Evolutionary conservation across 2,329 filamentous ascomycete species (phyloP), one percentile per base, ranked within the genome.

Genomic region (Aschersonia sp.): DNA sequence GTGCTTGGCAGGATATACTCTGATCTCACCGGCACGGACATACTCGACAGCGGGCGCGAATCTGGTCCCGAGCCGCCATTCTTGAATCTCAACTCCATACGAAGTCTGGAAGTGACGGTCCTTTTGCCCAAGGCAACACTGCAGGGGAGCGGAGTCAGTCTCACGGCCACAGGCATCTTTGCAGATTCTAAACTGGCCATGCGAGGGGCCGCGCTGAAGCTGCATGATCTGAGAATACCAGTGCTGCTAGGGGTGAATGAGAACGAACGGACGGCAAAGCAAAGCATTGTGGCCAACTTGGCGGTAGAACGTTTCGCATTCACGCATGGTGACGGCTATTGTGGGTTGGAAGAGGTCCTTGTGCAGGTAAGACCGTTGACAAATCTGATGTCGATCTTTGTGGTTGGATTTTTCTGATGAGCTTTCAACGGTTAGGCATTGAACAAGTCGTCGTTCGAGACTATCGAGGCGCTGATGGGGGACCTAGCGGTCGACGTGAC

Each of bases 221-320:
- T 87, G 7, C 70, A 72, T 44, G 71, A 74, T 22, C 59, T 88
- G 45, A 71, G 71, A 39, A 70, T 87, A 8, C 81, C 83, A 30
- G 79, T 77, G 32, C 61, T 89, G 45, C 76, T 89, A 44, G 84
- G 84, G 1, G 75, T 89, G 31, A 87, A 89, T 56, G 61, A 67
- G 29, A 83, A 87, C 55, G 84, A 89, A 69, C 68, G 84, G 51
- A 53, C 64, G 37, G 73, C 70, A 4, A 83, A 78, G 62, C 84
- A 88, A 64, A 72, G 82, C 46, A 72, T 87, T 1, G 64, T 83
- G 12, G 71, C 76, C 8, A 81, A 75, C 48, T 59, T 86, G 9
- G 74, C 77, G 59, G 65, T 87, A 45, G 80, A 85, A 48, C 63
- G 66, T 45, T 68, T 73, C 43, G 58, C 65, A 22, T 22, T 22